Conservation (phyloP, 2,329 filamentous ascomycete species). For the Ophiosphaerella narmari region DNA sequence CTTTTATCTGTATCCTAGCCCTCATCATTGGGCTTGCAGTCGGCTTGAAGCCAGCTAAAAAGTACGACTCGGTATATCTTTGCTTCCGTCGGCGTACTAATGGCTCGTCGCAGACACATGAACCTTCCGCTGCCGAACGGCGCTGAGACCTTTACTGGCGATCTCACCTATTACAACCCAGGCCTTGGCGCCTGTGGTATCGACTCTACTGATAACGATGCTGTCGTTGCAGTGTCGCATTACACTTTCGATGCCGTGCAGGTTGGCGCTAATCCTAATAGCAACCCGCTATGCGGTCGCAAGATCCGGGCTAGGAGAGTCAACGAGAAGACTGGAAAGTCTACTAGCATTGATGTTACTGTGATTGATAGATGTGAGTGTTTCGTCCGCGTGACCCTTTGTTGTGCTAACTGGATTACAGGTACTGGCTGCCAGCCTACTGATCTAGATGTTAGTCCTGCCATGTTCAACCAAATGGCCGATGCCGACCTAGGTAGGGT, state of each 20-base stretch:
- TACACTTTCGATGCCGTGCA: constrained; percentile 66
- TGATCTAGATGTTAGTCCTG: constrained; percentile 57
- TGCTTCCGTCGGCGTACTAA: constrained; percentile 10
- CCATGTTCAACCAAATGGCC: constrained; percentile 55
- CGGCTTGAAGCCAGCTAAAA: constrained; percentile 37
- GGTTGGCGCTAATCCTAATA: constrained; percentile 59
- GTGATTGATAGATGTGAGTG: constrained; percentile 69
- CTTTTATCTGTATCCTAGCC: constrained; percentile 42
- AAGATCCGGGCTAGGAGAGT: constrained; percentile 65
- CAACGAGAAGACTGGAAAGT: constrained; percentile 49
- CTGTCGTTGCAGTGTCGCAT: constrained; percentile 70
- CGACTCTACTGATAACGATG: constrained; percentile 58
- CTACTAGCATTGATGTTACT: constrained; percentile 61
- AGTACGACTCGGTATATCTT: constrained; percentile 7
- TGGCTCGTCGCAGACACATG: constrained; percentile 22
- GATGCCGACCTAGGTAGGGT: constrained; percentile 54
- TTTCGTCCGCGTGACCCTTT: background rate
- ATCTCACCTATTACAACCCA: constrained; percentile 72
- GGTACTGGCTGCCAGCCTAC: constrained; percentile 53
- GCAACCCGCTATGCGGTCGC: constrained; percentile 69
- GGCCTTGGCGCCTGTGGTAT: constrained; percentile 72
- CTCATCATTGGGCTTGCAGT: constrained; percentile 51
- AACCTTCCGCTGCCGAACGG: constrained; percentile 60
- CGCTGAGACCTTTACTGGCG: constrained; percentile 61
- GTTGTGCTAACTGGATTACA: constrained; percentile 25